Evolutionary conservation across 164 flowering plant species (phyloP).

Genomic region (Chimonanthus salicifolius): DNA sequence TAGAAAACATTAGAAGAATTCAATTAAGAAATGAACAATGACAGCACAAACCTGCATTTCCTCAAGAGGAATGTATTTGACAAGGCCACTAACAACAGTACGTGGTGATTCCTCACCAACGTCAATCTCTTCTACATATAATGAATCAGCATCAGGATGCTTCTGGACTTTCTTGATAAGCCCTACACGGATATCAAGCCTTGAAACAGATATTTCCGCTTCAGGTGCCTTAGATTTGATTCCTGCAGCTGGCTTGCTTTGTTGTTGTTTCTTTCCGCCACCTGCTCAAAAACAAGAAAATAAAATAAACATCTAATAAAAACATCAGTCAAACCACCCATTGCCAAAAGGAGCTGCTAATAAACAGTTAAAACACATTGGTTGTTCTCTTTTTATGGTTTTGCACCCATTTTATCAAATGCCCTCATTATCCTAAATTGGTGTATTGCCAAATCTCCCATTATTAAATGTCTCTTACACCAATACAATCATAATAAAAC

Average conservation of each 20-base stretch:
- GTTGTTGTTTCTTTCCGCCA: slow-evolving; percentile 39
- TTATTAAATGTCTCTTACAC: not conserved
- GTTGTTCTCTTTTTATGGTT: not conserved
- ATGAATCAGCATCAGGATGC: slow-evolving; percentile 94
- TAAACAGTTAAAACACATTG: not conserved
- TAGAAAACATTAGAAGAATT: not conserved
- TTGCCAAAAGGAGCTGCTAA: not conserved
- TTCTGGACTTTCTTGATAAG: slow-evolving; percentile 70
- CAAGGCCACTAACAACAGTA: slow-evolving; percentile 96
- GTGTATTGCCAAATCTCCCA: not conserved
- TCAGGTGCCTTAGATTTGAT: slow-evolving; percentile 43
- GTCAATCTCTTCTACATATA: slow-evolving; percentile 96
- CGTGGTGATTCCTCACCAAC: slow-evolving; percentile 74
- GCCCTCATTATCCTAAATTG: not conserved
- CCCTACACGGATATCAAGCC: slow-evolving; percentile 94
- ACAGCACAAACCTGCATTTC: slow-evolving; percentile 72
- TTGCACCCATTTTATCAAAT: not conserved
- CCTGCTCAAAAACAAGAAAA: slow-evolving; percentile 20
- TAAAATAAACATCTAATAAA: not conserved
- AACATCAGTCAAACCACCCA: not conserved
- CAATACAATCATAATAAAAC: not conserved
- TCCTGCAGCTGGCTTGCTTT: slow-evolving; percentile 44
- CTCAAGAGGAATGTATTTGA: slow-evolving; percentile 81
- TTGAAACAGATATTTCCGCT: slow-evolving; percentile 56
- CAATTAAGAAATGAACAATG: not conserved